Percentiles rank a stretch among this genome's conserved stretches.
These are phyloP conservation scores for Exserohilum turcica DNA, from an alignment of 2,329 filamentous ascomycete species.

Conservation along the genomic window DNA sequence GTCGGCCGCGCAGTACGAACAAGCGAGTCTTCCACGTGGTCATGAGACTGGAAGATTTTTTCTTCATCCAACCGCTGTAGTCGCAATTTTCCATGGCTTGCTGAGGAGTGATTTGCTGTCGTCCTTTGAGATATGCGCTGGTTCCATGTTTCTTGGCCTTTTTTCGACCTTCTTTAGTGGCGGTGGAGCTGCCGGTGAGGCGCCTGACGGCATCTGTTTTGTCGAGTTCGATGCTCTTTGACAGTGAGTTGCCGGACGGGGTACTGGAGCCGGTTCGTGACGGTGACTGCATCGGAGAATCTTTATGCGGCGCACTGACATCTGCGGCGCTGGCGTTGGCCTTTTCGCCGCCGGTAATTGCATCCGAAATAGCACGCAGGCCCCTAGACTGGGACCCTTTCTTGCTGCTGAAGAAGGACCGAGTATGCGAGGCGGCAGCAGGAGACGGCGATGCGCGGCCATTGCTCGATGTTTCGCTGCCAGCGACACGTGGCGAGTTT, in stretches of 20 bases:
- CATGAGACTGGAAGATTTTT: constrained; percentile 95
- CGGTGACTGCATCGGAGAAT: constrained; percentile 64
- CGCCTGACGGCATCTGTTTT: constrained; percentile 60
- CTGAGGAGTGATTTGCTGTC: constrained; percentile 78
- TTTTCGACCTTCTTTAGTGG: constrained; percentile 44
- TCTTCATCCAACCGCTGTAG: constrained; percentile 99
- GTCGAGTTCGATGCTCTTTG: constrained; percentile 78
- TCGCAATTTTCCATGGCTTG: constrained; percentile 87
- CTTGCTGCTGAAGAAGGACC: constrained; percentile 48
- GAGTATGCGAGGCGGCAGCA: constrained; percentile 36
- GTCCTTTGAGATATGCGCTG: constrained; percentile 86
- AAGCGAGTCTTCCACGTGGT: constrained; percentile 96
- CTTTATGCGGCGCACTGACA: constrained; percentile 54
- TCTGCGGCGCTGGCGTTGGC: constrained; percentile 51
- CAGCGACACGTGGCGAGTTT: constrained; percentile 46
- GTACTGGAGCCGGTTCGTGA: constrained; percentile 77
- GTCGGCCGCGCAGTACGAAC: constrained; percentile 91
- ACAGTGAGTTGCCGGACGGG: constrained; percentile 61
- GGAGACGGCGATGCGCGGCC: constrained; percentile 54
- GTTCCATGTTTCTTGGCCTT: constrained; percentile 88
- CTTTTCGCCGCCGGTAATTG: constrained; percentile 61
- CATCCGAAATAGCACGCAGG: constrained; percentile 84
- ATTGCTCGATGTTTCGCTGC: constrained; percentile 57
- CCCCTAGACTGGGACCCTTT: constrained; percentile 61
- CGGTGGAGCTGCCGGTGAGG: constrained; percentile 51